Evolutionary conservation across 2,329 filamentous ascomycete species (phyloP), one percentile per base, ranked within the genome.

Genomic region (Neoscytalidium dimidiatum): DNA sequence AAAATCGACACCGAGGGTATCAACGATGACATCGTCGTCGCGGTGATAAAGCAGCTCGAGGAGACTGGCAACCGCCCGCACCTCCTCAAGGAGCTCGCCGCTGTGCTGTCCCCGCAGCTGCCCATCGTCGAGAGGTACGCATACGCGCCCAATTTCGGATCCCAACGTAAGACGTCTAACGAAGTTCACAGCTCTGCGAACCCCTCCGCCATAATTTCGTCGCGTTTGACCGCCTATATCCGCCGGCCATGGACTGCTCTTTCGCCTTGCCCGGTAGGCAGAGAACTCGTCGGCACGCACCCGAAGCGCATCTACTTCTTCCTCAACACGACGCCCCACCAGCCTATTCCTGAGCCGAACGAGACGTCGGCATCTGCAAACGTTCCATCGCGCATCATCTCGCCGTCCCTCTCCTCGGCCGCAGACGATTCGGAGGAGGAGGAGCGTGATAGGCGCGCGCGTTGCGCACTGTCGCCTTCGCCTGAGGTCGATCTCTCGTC

Each of bases 231-330:
- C 44, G 88, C 91, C 35, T 99, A 96, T 79, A 85, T 97, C 73
- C 96, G 96, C 82, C 92, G 95, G 70, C 81, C 91, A 63, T 91
- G 86, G 94, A 91, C 88, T 29, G 87, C 90, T 7, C 81, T 89
- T 60, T 84, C 90, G 58, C 92, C 91, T 62, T 98, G 95, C 78
- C 94, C 95, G 3, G 81, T 98, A 64, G 92, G 92, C 60, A 98
- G 98, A 81, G 92, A 97, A 79, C 87, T 97, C 63, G 92, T 97
- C 76, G 89, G 91, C 44, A 90, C 94, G 46, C 94, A 98, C 76
- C 95, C 95, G 21, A 91, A 94, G 75, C 92, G 95, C 78, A 94
- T 96, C 52, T 98, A 97, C 83, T 98, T 96, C 81, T 98, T 94
- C 80, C 86, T 99, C 66, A 96, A 92, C 43, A 96, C 91, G n/a